Conservation (phyloP, 257 asterid species). For the Petunia secreta region DNA sequence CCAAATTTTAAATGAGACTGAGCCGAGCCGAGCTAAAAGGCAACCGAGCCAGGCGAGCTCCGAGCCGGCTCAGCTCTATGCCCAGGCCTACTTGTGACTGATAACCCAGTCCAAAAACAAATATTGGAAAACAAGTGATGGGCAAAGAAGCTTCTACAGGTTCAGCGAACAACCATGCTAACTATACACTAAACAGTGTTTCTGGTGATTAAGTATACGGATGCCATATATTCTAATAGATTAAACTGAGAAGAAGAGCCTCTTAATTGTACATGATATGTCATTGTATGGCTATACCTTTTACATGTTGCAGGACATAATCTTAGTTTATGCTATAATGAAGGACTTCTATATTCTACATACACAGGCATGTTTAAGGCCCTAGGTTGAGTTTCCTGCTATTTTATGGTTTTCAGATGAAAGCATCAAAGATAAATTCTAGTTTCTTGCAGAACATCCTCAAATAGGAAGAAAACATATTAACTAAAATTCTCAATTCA, state of each 20-base stretch:
- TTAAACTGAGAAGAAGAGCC: neutral
- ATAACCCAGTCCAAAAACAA: conserved; percentile 2
- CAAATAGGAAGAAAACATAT: conserved; percentile 2
- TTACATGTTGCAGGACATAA: conserved; percentile 6
- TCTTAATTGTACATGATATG: neutral
- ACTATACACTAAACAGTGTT: neutral
- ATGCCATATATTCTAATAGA: neutral
- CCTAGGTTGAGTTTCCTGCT: neutral
- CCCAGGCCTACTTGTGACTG: neutral
- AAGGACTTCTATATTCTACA: conserved; percentile 4
- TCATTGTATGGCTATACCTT: neutral
- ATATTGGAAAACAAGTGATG: neutral
- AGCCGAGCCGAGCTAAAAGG: too few relatives aligned
- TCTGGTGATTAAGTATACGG: neutral
- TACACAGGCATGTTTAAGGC: neutral
- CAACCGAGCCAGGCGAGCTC: too few relatives aligned
- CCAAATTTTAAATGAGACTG: too few relatives aligned
- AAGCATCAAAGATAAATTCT: neutral
- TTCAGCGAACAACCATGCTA: neutral
- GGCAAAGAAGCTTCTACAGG: neutral
- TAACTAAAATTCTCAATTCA: neutral
- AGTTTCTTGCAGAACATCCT: conserved; percentile 17
- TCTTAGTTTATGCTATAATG: conserved; percentile 9
- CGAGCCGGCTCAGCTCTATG: too few relatives aligned
- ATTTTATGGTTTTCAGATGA: neutral